Conservation (phyloP, 495 filamentous ascomycete genomes). For the Stereocaulon alpinum region DNA sequence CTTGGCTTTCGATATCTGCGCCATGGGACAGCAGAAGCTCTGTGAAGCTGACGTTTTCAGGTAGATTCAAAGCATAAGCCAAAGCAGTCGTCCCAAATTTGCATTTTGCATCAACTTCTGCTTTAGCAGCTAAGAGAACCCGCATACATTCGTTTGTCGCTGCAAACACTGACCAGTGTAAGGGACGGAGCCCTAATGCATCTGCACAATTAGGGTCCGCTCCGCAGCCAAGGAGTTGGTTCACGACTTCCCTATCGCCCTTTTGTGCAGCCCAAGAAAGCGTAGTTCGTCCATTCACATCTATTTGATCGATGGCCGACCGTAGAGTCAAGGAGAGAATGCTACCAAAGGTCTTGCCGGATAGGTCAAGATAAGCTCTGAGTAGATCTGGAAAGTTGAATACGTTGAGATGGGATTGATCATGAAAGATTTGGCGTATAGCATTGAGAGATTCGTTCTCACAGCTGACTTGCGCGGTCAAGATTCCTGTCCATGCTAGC, state of each 20-base stretch:
- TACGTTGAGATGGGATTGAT: not conserved
- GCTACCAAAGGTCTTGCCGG: not conserved
- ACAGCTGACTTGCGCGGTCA: too few species aligned
- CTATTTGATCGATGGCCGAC: constrained; percentile 1
- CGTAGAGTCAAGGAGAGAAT: not conserved
- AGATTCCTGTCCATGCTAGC: not conserved
- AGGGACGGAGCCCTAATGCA: not conserved
- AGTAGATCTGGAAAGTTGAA: not conserved
- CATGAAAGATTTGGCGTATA: not conserved
- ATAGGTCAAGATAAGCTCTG: not conserved
- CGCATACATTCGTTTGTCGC: not conserved
- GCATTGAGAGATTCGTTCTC: not conserved
- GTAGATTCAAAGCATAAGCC: accelerated
- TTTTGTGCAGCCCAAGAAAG: constrained; percentile 3
- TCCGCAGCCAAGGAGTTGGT: constrained; percentile 4
- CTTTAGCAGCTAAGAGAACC: constrained; percentile 4
- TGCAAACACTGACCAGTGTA: not conserved
- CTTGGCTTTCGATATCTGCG: not conserved
- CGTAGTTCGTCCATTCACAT: not conserved
- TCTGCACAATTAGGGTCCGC: constrained; percentile 1
- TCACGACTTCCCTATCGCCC: not conserved
- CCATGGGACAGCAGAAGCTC: not conserved
- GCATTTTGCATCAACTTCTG: not conserved
- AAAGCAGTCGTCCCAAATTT: not conserved
- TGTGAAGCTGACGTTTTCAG: not conserved